Conservation (phyloP, 2,329 filamentous ascomycete genomes). For the Pseudogymnoascus sp. region DNA sequence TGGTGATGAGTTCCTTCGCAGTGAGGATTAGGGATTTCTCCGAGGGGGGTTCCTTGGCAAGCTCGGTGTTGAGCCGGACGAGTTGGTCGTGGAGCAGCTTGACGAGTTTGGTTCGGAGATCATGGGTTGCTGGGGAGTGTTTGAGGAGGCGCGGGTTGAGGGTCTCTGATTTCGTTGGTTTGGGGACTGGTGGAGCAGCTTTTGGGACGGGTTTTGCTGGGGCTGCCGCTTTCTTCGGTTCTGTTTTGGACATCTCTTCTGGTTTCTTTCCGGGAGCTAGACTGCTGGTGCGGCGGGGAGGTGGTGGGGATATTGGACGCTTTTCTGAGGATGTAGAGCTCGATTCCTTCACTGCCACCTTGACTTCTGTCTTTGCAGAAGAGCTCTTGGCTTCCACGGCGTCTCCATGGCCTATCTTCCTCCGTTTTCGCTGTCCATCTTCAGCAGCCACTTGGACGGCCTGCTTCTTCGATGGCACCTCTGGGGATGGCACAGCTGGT, state of each 20-base stretch:
- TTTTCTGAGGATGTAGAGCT: conserved; percentile 14
- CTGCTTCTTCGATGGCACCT: background rate
- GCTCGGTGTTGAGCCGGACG: conserved; percentile 56
- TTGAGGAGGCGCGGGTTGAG: conserved; percentile 61
- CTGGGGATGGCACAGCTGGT: background rate
- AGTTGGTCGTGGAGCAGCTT: conserved; percentile 59
- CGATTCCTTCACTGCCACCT: background rate
- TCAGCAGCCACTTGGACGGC: conserved; percentile 17
- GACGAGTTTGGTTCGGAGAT: conserved; percentile 49
- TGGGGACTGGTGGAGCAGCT: background rate
- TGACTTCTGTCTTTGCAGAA: background rate
- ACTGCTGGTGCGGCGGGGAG: conserved; percentile 19
- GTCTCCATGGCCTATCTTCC: conserved; percentile 20
- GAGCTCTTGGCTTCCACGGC: background rate
- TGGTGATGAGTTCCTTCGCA: conserved; percentile 58
- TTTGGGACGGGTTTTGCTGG: background rate
- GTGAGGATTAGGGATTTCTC: conserved; percentile 50
- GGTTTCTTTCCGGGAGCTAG: conserved; percentile 9
- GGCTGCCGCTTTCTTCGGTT: conserved; percentile 11
- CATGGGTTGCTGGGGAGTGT: conserved; percentile 48
- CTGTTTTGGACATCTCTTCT: conserved; percentile 13
- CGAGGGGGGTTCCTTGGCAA: conserved; percentile 43
- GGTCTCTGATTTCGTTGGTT: conserved; percentile 37
- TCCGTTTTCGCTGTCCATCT: conserved; percentile 29
- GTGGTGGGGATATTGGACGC: conserved; percentile 23